These are phyloP conservation scores for Erysimum pusillum DNA, from an alignment of 441 rosid species.

Conservation along the genomic window DNA sequence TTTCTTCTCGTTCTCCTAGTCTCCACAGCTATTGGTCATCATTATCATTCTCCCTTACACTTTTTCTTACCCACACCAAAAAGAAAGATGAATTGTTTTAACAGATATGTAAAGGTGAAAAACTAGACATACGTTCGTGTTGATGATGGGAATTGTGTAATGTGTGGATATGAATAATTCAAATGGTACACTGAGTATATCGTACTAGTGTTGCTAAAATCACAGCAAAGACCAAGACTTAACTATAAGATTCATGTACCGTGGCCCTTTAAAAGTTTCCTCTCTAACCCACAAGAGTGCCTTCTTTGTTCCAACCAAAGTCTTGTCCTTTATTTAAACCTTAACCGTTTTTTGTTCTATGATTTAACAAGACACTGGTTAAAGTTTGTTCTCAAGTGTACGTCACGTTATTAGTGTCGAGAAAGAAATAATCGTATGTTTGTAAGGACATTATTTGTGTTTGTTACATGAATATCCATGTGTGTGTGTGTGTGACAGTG, in stretches of 20 bases:
- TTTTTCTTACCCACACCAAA: slow-evolving; percentile 15
- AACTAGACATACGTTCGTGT: slow-evolving; percentile 26
- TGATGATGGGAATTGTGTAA: slow-evolving; percentile 39
- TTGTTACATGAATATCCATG: not conserved
- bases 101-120: slow-evolving; percentile 11
- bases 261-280: slow-evolving; percentile 38
- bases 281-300: slow-evolving; percentile 37
- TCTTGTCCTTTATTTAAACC: slow-evolving; percentile 26
- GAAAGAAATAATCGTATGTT: not conserved
- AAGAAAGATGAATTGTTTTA: not conserved
- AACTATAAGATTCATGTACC: slow-evolving; percentile 19
- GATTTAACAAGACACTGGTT: slow-evolving; percentile 37
- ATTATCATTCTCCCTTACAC: slow-evolving; percentile 34
- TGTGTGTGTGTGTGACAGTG: not conserved
- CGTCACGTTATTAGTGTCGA: slow-evolving; percentile 24
- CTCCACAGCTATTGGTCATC: slow-evolving; percentile 36
- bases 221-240: slow-evolving; percentile 42
- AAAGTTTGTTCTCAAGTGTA: slow-evolving; percentile 27
- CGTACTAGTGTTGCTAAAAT: slow-evolving; percentile 45
- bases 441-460: not conserved
- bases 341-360: slow-evolving; percentile 14
- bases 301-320: slow-evolving; percentile 32
- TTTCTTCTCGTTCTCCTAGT: slow-evolving; percentile 36
- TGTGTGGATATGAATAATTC: slow-evolving; percentile 42
- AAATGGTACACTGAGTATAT: slow-evolving; percentile 32